These are phyloP conservation scores for Hymenoscyphus linearis DNA, from an alignment of 2,329 filamentous ascomycete genomes.

Conservation along the genomic window DNA sequence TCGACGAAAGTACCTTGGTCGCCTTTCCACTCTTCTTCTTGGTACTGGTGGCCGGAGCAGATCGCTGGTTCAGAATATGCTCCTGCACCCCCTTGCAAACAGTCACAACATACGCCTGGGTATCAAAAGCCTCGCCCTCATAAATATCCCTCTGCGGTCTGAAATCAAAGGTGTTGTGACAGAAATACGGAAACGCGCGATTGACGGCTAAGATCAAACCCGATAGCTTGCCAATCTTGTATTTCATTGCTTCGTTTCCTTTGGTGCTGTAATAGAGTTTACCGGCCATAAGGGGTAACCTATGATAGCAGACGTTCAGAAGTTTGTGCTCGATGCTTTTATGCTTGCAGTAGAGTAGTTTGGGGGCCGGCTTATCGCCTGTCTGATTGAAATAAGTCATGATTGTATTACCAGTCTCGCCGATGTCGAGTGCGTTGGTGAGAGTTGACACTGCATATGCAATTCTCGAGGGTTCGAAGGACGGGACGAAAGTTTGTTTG, in stretches of 20 bases:
- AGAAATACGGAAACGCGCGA: constrained; percentile 9
- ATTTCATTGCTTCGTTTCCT: constrained; percentile 1
- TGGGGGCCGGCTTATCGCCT: neutral
- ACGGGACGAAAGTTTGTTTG: constrained; percentile 1
- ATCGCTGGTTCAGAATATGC: neutral
- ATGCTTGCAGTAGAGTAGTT: neutral
- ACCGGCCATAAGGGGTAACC: neutral
- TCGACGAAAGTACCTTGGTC: no score
- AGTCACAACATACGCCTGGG: constrained; percentile 5
- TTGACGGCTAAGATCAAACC: constrained; percentile 3
- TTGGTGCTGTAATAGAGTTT: neutral
- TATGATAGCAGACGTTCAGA: neutral
- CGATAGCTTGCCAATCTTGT: neutral
- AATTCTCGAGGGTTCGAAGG: neutral
- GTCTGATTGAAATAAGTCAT: neutral
- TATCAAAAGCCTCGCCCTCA: neutral
- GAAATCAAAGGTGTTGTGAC: constrained; percentile 11
- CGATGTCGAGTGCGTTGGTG: neutral
- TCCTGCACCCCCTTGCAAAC: constrained; percentile 9
- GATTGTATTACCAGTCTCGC: neutral
- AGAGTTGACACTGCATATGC: neutral
- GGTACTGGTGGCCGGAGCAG: neutral
- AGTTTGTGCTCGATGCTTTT: neutral
- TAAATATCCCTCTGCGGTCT: neutral
- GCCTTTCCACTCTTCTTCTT: neutral